phyloP scores from a whole-genome alignment of 495 filamentous ascomycete genomes.

The Aspergillus biplanus region DNA sequence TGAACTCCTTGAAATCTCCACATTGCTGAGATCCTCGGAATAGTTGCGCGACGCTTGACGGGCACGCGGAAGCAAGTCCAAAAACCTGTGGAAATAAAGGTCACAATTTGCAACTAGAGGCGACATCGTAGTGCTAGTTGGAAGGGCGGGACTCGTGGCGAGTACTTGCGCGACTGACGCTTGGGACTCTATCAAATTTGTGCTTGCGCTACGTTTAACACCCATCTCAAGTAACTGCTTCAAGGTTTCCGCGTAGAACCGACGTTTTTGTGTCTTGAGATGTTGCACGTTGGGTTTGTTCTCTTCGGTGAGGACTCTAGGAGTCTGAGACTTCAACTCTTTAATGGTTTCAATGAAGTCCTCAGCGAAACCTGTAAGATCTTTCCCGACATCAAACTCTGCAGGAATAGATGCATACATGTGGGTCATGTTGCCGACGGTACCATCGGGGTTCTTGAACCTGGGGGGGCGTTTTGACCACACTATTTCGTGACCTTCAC shows the following conservation, averaged over 20 bases:
- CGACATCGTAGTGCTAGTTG: constrained; percentile 24
- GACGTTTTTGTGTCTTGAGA: constrained; percentile 88
- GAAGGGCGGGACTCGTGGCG: constrained; percentile 48
- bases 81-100: constrained; percentile 74
- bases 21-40: constrained; percentile 78
- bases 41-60: constrained; percentile 68
- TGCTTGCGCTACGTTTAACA: constrained; percentile 75
- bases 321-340: constrained; percentile 79
- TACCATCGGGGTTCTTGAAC: constrained; percentile 68
- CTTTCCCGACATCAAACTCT: constrained; percentile 57
- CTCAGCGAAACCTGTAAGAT: constrained; percentile 67
- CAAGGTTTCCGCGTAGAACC: constrained; percentile 84
- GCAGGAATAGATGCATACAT: constrained; percentile 55
- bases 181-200: constrained; percentile 70
- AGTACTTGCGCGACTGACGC: constrained; percentile 69
- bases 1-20: constrained; percentile 75
- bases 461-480: constrained; percentile 68
- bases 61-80: constrained; percentile 70
- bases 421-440: constrained; percentile 64
- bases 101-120: constrained; percentile 52
- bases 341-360: constrained; percentile 69
- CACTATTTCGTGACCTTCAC: constrained; percentile 50
- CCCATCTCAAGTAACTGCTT: constrained; percentile 85
- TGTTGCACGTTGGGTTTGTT: constrained; percentile 81
- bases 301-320: constrained; percentile 73